Evolutionary conservation across 768 basidiomycete genomes (phyloP), one percentile per base, ranked within the genome.

Genomic region (Mycena kentingensis): DNA sequence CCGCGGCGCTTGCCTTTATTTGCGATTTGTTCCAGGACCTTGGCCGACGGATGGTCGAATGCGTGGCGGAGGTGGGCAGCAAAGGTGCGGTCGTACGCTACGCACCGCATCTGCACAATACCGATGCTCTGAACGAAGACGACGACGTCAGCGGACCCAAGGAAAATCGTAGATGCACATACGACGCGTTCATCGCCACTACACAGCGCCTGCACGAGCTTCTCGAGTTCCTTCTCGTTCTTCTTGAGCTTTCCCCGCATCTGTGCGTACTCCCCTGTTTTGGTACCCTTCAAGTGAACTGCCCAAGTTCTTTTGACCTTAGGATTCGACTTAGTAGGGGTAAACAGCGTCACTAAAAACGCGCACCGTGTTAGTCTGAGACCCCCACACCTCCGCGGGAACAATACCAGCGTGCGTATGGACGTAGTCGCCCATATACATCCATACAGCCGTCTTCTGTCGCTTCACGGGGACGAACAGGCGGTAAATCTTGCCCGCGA

Each of bases 81-180:
- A 49, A 72, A 70, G 11, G 53, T 65, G 34, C 64, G 65, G 52
- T 72, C 70, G 47, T 72, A 72, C 7, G 38, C 48, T 8, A 68
- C 60, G 26, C 70, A 72, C 7, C 49, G 55, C 69, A 70, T 67
- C 2, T 54, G 60, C 29, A 72, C 60, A 27, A 72, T 66, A 36
- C 68, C 64, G 28, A 72, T 64, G 10, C 52, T 55, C 68, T 71
- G 22, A 10, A 19, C 11, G n/a, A n/a, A n/a, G n/a, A n/a, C n/a
- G n/a, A n/a, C n/a, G n/a, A 26, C 11, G 41, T 37, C 27, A 2
- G 28, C 21, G 42, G 13, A 45, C 19, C 2, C 22, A 36, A 36
- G 19, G 13, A 12, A 26, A 29, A 10, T 10, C 11, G 18, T 12
- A 10, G 11, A 10, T 18, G 19, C 18, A 12, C 36, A 37, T 16